These are phyloP conservation scores for Metschnikowia dekortorum DNA, from an alignment of 805 yeast genomes.

Conservation along the genomic window DNA sequence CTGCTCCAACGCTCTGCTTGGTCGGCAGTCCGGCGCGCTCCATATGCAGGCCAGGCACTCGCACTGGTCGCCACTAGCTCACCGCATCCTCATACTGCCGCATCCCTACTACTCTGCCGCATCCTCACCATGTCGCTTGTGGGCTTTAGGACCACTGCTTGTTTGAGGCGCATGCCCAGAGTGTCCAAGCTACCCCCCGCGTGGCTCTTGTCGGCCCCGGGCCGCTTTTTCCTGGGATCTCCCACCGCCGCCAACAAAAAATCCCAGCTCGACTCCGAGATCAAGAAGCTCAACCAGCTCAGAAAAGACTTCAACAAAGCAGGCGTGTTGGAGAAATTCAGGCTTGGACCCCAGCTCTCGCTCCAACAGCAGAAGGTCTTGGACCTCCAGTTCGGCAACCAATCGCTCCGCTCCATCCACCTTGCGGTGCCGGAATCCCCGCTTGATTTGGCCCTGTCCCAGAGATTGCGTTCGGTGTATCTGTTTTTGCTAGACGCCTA, in stretches of 20 bases:
- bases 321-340: conserved; percentile 22
- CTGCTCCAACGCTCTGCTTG: background rate
- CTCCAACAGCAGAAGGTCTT: conserved; percentile 4
- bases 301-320: conserved; percentile 21
- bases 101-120: background rate
- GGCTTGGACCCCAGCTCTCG: conserved; percentile 19
- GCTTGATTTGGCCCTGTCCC: conserved; percentile 14
- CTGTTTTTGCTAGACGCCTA: conserved; percentile 23
- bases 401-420: background rate
- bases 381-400: conserved; percentile 1
- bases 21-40: background rate
- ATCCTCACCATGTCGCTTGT: conserved; percentile 2
- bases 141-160: conserved; percentile 1
- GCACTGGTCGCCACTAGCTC: conserved; percentile 1
- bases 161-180: conserved; percentile 1
- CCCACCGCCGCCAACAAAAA: conserved; percentile 1
- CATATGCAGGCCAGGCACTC: background rate
- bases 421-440: conserved; percentile 12
- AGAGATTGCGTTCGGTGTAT: conserved; percentile 16
- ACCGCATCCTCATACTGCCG: background rate
- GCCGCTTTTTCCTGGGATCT: background rate
- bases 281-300: conserved; percentile 9
- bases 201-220: background rate
- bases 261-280: background rate
- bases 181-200: background rate